Evolutionary conservation across 129 eudicot genomes (phyloP), one percentile per base, ranked within the genome.

Genomic region (Apium graveolens): DNA sequence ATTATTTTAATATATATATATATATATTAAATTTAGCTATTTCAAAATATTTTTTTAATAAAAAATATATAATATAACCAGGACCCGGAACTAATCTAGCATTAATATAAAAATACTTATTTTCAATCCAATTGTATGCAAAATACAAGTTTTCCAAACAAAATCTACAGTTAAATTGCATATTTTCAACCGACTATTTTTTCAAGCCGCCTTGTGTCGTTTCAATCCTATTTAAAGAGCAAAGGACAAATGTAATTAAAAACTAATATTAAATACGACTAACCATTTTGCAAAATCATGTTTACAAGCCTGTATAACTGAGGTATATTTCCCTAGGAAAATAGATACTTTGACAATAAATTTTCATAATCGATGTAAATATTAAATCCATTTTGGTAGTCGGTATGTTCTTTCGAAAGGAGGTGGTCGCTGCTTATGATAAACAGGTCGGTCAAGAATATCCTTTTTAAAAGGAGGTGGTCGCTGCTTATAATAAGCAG

Each of bases 401-500:
- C 29, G 11, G 29, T 55, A 24, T 60, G 5, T 60, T 26, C 3
- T 29, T 66, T 66, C 51, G 7, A 80, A 66, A 78, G 70, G 7
- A 12, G 76, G 45, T 7, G 74, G 53, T 31, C 39, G 72, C 37
- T 46, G 75, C 60, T 11, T 62, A 35, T 51, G 76, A 57, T 57
- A 78, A 80, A 31, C n/a, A 37, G 82, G 68, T 66, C 55, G 73
- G 32, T 29, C 53, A 2, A 6, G 38, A 35, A 60, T 43, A 21
- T 38, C 60, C 24, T 9, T 27, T 46, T 45, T 46, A n/a, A n/a
- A n/a, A n/a, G n/a, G n/a, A n/a, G 76, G 45, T 7, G 74, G 53
- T 31, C 39, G 72, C 37, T 46, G 75, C 60, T 11, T 62, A 35
- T 51, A 74, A 57, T 57, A 78, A 80, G 38, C n/a, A 37, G 82